Conservation (phyloP, 2,329 filamentous ascomycete species). For the Grosmannia serpens region DNA sequence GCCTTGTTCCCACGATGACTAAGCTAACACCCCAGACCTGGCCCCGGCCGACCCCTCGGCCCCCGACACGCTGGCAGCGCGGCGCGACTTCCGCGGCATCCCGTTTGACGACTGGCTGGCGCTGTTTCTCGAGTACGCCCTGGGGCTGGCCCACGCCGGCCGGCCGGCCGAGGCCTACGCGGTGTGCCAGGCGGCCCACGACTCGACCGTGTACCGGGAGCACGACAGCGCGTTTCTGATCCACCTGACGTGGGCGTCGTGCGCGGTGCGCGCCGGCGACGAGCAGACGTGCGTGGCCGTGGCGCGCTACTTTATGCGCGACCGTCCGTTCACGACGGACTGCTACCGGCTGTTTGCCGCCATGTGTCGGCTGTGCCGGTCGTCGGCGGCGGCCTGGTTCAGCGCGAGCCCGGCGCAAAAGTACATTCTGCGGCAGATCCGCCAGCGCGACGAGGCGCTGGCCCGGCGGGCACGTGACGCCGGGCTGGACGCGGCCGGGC, state of each 20-base stretch:
- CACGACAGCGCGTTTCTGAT: constrained; percentile 60
- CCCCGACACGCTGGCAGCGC: constrained; percentile 12
- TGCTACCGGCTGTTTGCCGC: constrained; percentile 73
- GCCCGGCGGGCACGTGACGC: constrained; percentile 80
- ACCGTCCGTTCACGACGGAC: constrained; percentile 68
- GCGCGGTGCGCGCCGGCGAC: constrained; percentile 71
- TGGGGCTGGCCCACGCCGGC: constrained; percentile 58
- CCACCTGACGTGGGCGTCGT: constrained; percentile 69
- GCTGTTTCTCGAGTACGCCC: constrained; percentile 77
- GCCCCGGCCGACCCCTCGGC: constrained; percentile 20
- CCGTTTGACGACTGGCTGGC: constrained; percentile 79
- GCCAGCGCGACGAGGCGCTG: constrained; percentile 66
- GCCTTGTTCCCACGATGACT: too few species aligned
- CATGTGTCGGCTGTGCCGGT: constrained; percentile 64
- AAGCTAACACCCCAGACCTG: too few species aligned
- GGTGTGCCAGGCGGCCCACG: constrained; percentile 64
- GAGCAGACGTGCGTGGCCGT: constrained; percentile 62
- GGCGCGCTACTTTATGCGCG: constrained; percentile 74
- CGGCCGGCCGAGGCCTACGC: constrained; percentile 65
- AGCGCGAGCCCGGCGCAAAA: constrained; percentile 77
- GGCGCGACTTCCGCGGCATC: constrained; percentile 51
- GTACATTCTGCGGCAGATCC: constrained; percentile 83
- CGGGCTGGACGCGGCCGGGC: constrained; percentile 47
- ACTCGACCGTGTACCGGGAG: constrained; percentile 62
- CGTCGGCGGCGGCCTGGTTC: constrained; percentile 59